Evolutionary conservation across 805 yeast species (phyloP), one percentile per base, ranked within the genome.

Genomic region (Soucietia sequanensis): DNA sequence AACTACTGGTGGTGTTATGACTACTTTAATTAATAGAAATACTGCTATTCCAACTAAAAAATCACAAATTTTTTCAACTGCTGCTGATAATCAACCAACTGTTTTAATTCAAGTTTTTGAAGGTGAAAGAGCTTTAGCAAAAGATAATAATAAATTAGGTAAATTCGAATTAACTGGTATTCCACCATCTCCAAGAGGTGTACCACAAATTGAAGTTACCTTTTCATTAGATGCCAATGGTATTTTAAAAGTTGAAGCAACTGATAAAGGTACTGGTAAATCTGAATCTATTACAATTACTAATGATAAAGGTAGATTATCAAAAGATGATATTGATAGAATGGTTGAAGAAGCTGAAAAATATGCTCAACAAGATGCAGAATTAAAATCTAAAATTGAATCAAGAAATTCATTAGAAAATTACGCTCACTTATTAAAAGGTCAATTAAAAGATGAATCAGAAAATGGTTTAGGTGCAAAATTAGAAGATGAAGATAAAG

Each of bases 201-300:
- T 89, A 72, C 98, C 99, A 70, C 96, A 88, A 68, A 84, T 91
- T 65, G 98, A 91, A 80, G 97, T 96, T 58, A 93, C 91, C 69
- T 93, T 91, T 73, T 96, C 91, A 74, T 91, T 93, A 64, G 99
- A 93, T 73, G 98, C 98, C 65, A 93, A 91, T 75, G 99, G 99
- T 81, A 93, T 91, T 80, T 81, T 91, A 71, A 93, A 91, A 85
- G 99, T 91, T 61, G 90, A 96, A 56, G 99, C 99, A 48, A 83
- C 84, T 63, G 99, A 91, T 80, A 91, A 91, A 77, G 90, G 96
- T 46, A 91, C 98, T 52, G 99, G 99, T 75, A 89, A 91, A 73
- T 78, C 96, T 54, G 93, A 96, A 66, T 87, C 91, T 82, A 91
- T 93, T 66, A 91, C 97, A 68, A 93, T 93, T 80, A 88, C 97